Evolutionary conservation across 108 stramenopile genomes (phyloP), one percentile per base, ranked within the genome.

Genomic region (Skeletonema menzelii): DNA sequence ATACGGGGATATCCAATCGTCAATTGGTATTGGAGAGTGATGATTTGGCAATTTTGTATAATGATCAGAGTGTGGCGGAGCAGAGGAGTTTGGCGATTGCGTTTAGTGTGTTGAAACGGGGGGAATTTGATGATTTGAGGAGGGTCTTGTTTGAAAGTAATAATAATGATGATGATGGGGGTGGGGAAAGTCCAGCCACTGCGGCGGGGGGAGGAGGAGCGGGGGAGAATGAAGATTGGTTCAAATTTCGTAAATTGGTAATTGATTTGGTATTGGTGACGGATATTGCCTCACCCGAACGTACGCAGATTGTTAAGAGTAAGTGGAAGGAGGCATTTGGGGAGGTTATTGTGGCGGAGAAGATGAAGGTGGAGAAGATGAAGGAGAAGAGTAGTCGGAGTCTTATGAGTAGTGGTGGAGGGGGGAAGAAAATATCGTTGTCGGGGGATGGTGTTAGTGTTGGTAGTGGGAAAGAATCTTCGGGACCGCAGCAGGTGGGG

Each of bases 141-240:
- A 47, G 22, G 4, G 63, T 56, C 24, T 69, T 79, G 15, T 61
- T 68, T 15, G 73, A 71, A 2, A 75, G 68, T 56, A 46, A 49
- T 19, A 60, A 59, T 49, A 8, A 6, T 49, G 17, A 28, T 79
- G 26, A 61, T 79, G n/a, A 13, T 58, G 34, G 69, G 72, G 61
- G 67, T 64, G 47, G 22, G 6, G 73, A 63, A 75, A 86, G 13
- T 88, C 90, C 69, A 67, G 90, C 37, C 84, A 74, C 24, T 91
- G 89, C 63, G 79, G 82, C 31, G 88, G 87, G 63, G 88, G 88
- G 87, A 91, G 86, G 65, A 87, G 86, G 56, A 17, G 20, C 0
- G 47, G 20, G 5, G 20, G 63, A 56, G 17, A 30, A 22, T 17
- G 71, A 72, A 27, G 44, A 66, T n/a, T 27, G 55, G 5, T 55